Base-by-base conservation (phyloP, 768 basidiomycete genomes). In the Mycena galericulata region DNA sequence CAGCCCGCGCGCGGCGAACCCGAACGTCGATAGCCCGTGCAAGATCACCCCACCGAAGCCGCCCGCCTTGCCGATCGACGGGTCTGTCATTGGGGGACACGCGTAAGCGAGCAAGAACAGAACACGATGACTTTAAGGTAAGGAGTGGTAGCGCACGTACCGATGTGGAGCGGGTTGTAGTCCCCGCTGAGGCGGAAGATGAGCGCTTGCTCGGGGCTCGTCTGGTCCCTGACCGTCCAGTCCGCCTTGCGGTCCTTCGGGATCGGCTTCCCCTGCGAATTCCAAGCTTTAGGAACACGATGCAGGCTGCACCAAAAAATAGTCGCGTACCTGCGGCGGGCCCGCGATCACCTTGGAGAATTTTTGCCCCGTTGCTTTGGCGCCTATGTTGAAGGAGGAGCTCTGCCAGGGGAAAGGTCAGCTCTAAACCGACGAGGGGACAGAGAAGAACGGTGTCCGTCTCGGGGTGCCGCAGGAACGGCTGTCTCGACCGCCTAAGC, bases 41-140 rank as follows among this genome's bases (percentile, higher is more conserved):
- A 96, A 85, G 73, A 97, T 95, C 40, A 91, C 89, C 53, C 91
- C 95, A 3, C 93, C 93, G 73, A 97, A 96, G 14, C 94, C 93
- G 20, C 89, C 84, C 10, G 82, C 84, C 70, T 88, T 77, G n/a
- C 94, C 95, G 41, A 93, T 88, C 17, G 74, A 77, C 1, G 94
- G 93, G 81, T 96, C 94, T 92, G 27, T 18, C 14, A 11, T 11
- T 20, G 51, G 51, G n/a, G n/a, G n/a, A n/a, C n/a, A n/a, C 41
- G 43, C 45, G 8, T 32, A 7, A 62, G 43, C 4, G 49, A 15
- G 38, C 38, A 43, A 3, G 26, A 14, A 51, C 10, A 36, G 1
- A 32, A 14, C 22, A 58, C 65, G 36, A 26, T n/a, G n/a, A n/a
- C n/a, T n/a, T n/a, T n/a, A n/a, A n/a, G n/a, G n/a, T n/a, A n/a